phyloP scores from a whole-genome alignment of 2,329 filamentous ascomycete species.

The Lecanicillium sp. region DNA sequence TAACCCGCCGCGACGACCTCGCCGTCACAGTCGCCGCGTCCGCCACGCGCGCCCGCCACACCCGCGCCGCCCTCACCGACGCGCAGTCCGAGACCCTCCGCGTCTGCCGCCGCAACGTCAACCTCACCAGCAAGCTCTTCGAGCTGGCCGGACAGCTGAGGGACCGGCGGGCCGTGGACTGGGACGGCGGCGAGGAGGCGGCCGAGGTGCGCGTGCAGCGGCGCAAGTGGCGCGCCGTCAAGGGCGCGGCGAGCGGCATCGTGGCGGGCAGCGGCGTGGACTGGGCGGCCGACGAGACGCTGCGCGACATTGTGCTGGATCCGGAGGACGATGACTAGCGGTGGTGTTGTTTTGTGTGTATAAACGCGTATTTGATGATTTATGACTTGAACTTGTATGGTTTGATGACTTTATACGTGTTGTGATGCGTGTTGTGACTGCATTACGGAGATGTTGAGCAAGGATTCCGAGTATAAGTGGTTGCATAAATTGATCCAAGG shows the following conservation, averaged over 20 bases:
- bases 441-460: not conserved
- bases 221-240: constrained; percentile 67
- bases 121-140: constrained; percentile 57
- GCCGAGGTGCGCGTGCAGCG: constrained; percentile 53
- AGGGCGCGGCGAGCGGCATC: constrained; percentile 70
- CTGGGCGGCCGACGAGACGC: constrained; percentile 64
- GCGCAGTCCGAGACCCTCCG: constrained; percentile 54
- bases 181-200: constrained; percentile 50
- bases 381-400: not conserved
- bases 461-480: too few relatives aligned
- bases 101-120: constrained; percentile 54
- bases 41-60: constrained; percentile 44
- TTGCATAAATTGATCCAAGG: too few relatives aligned
- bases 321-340: constrained; percentile 41
- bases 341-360: constrained; percentile 1
- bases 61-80: constrained; percentile 47
- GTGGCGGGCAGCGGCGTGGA: constrained; percentile 77
- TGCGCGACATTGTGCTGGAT: constrained; percentile 69
- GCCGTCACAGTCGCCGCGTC: constrained; percentile 58
- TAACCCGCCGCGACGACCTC: constrained; percentile 62
- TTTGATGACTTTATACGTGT: not conserved
- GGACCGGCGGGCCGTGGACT: constrained; percentile 45
- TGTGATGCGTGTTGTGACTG: too few relatives aligned
- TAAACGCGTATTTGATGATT: not conserved
- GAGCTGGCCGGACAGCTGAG: constrained; percentile 53